Percentiles rank a stretch among this genome's conserved stretches.
Evolutionary conservation across 768 basidiomycete genomes (phyloP).

Genomic region (Psilocybe subaeruginosa): DNA sequence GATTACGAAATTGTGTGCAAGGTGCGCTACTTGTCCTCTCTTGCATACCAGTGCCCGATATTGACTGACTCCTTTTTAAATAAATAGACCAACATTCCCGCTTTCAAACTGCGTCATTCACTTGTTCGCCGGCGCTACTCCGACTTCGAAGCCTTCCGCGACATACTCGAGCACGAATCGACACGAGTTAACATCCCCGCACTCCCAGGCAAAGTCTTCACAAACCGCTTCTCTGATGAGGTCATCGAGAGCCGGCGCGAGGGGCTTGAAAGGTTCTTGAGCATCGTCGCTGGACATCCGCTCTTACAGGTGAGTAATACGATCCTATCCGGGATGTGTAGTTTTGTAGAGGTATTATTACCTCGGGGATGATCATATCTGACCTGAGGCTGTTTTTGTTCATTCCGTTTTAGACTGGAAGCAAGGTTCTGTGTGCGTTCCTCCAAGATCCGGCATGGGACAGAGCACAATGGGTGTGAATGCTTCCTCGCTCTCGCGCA

Average conservation of each 20-base stretch:
- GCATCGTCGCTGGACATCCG: slow-evolving; percentile 96
- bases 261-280: slow-evolving; percentile 92
- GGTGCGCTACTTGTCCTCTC: slow-evolving; percentile 44
- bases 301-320: slow-evolving; percentile 78
- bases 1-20: slow-evolving; percentile 99
- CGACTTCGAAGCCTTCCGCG: slow-evolving; percentile 96
- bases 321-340: background rate
- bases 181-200: slow-evolving; percentile 98
- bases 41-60: background rate
- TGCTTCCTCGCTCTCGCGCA: background rate
- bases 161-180: slow-evolving; percentile 95
- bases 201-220: slow-evolving; percentile 97
- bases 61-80: background rate
- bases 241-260: slow-evolving; percentile 92
- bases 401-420: slow-evolving; percentile 72
- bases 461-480: slow-evolving; percentile 72
- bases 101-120: slow-evolving; percentile 96
- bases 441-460: slow-evolving; percentile 95
- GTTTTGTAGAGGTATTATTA: too few species aligned
- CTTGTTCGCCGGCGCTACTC: slow-evolving; percentile 87
- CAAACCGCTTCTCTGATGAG: slow-evolving; percentile 97
- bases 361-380: too few species aligned
- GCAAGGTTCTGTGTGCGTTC: slow-evolving; percentile 95
- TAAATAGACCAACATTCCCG: slow-evolving; percentile 93
- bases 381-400: background rate